Conservation (phyloP, 2,329 filamentous ascomycete genomes). For the Ambrosiella cleistominuta region DNA sequence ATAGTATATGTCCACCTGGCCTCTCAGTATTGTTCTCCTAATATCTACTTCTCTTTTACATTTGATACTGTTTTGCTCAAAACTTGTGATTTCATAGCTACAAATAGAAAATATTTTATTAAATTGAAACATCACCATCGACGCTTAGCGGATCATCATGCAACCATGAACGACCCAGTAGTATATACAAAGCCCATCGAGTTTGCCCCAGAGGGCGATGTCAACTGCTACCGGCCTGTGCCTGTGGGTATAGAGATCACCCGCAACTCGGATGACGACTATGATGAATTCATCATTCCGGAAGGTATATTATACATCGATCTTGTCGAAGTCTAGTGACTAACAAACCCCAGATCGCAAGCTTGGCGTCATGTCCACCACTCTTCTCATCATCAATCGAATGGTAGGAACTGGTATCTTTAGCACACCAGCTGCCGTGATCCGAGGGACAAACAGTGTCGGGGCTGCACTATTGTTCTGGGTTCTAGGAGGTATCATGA, state of each 20-base stretch:
- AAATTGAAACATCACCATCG: no score
- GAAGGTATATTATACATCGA: slow-evolving; percentile 1
- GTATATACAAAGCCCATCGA: neutral
- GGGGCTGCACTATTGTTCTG: slow-evolving; percentile 19
- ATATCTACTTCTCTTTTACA: no score
- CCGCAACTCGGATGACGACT: neutral
- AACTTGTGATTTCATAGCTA: no score
- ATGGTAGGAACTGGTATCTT: slow-evolving; percentile 44
- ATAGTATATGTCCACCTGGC: no score
- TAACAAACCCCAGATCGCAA: slow-evolving; percentile 6
- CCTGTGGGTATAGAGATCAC: neutral
- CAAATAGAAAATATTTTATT: no score
- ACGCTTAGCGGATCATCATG: neutral
- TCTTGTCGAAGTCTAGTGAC: neutral
- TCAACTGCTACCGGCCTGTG: neutral
- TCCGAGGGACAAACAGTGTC: slow-evolving; percentile 34
- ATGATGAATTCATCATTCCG: slow-evolving; percentile 10
- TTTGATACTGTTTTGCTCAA: no score
- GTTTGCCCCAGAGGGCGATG: neutral
- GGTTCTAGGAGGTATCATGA: slow-evolving; percentile 14
- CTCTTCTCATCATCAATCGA: slow-evolving; percentile 39
- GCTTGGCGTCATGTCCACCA: slow-evolving; percentile 22
- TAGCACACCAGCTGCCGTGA: slow-evolving; percentile 36
- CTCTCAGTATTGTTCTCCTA: no score
- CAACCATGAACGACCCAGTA: neutral